Base-by-base conservation (phyloP, 768 basidiomycete species). In the Phaffia tasmanica region DNA sequence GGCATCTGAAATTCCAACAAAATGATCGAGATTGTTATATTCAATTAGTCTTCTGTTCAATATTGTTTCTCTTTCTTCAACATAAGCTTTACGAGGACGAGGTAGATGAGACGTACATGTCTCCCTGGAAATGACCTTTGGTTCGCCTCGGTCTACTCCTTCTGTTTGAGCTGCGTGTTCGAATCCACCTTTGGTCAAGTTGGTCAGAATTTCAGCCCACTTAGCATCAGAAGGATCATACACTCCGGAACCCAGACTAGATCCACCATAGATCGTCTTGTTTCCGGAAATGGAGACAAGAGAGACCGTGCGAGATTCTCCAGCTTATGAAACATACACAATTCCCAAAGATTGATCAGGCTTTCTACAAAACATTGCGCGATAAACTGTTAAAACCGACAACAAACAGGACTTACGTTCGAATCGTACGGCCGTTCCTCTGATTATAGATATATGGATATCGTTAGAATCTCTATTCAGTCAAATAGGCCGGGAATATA, bases 351-450 rank as follows among this genome's bases (percentile, higher is more conserved):
- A n/a, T n/a, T n/a, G n/a, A n/a, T n/a, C n/a, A n/a, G n/a, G n/a
- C n/a, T n/a, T n/a, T n/a, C n/a, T n/a, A n/a, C n/a, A n/a, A n/a
- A n/a, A n/a, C n/a, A n/a, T n/a, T n/a, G n/a, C n/a, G n/a, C n/a
- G n/a, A n/a, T n/a, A n/a, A n/a, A n/a, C n/a, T n/a, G n/a, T n/a
- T n/a, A 42, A 42, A 5, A 42, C 11, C 35, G 11, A 42, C 11
- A 11, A 42, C 11, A 4, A 42, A 42, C 4, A 42, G 35, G 35
- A 42, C 35, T 42, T 5, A 42, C 35, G 94, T 74, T 99, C 95
- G 75, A 99, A 98, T 42, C 95, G 84, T 6, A 95, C 88, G 7
- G 95, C 93, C 0, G 92, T 98, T 7, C 95, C 94, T n/a, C 49
- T 46, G 9, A 5, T 42, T 42, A 42, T n/a, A 42, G 35, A 11